Conservation (phyloP, 352 stramenopile genomes). For the Phytophthora sp. region DNA sequence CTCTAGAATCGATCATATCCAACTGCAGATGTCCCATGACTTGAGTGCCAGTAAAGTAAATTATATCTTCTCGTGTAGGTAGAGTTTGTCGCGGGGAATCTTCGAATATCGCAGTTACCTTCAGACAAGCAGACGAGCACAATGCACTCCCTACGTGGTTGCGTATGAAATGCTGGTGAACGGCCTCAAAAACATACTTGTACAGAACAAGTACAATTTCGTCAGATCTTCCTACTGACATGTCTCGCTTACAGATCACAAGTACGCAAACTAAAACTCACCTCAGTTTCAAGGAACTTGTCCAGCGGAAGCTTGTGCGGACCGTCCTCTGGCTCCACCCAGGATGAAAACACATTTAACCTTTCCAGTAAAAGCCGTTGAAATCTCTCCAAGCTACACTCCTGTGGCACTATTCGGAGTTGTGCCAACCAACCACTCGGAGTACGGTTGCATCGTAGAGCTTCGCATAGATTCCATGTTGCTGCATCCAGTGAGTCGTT, state of each 20-base stretch:
- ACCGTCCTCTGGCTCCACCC: slow-evolving; percentile 28
- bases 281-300: slow-evolving; percentile 47
- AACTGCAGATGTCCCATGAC: slow-evolving; percentile 41
- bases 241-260: too few relatives aligned
- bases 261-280: too few relatives aligned
- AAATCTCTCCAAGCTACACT: slow-evolving; percentile 40
- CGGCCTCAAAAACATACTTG: slow-evolving; percentile 52
- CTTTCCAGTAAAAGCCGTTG: slow-evolving; percentile 37
- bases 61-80: slow-evolving; percentile 11
- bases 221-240: not conserved
- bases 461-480: slow-evolving; percentile 3
- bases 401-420: not conserved
- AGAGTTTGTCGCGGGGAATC: slow-evolving; percentile 28
- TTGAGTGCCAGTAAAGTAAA: slow-evolving; percentile 38
- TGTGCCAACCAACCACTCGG: slow-evolving; percentile 15
- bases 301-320: slow-evolving; percentile 39
- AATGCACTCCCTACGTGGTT: slow-evolving; percentile 43
- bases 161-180: slow-evolving; percentile 66
- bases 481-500: slow-evolving; percentile 3
- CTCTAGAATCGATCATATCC: slow-evolving; percentile 19
- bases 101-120: slow-evolving; percentile 45
- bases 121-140: slow-evolving; percentile 48
- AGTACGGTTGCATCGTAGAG: not conserved
- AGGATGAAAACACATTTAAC: slow-evolving; percentile 47
- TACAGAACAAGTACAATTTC: not conserved